phyloP scores from a whole-genome alignment of 306 rosid genomes.

The Comarum palustre region DNA sequence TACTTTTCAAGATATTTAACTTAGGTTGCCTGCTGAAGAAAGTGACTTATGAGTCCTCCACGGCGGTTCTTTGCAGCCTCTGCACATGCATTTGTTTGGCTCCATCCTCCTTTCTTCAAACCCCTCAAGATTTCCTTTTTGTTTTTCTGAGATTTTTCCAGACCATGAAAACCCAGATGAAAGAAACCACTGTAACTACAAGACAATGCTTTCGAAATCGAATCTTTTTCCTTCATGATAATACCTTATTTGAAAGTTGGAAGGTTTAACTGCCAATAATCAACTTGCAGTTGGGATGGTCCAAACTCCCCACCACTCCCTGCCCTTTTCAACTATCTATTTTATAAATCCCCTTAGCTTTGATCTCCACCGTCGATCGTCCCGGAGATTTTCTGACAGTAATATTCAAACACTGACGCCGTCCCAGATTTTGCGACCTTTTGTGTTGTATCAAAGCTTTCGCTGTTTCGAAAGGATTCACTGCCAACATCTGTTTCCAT shows the following conservation, averaged over 20 bases:
- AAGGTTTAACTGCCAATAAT: slow-evolving; percentile 54
- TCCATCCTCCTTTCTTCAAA: too few relatives aligned
- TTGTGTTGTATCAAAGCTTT: slow-evolving; percentile 26
- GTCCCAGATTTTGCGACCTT: slow-evolving; percentile 35
- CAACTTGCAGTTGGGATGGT: slow-evolving; percentile 36
- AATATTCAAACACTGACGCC: slow-evolving; percentile 8
- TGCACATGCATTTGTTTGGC: slow-evolving; percentile 66
- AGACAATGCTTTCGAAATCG: slow-evolving; percentile 26
- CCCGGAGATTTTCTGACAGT: not conserved
- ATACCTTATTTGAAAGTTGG: not conserved
- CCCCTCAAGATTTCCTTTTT: slow-evolving; percentile 15
- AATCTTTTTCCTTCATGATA: slow-evolving; percentile 5
- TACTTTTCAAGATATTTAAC: not conserved
- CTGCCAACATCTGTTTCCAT: slow-evolving; percentile 1
- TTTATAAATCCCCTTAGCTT: not conserved
- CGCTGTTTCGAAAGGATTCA: slow-evolving; percentile 32
- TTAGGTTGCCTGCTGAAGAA: slow-evolving; percentile 30
- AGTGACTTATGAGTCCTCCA: slow-evolving; percentile 35
- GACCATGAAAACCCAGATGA: slow-evolving; percentile 18
- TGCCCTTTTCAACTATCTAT: not conserved
- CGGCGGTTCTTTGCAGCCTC: slow-evolving; percentile 40
- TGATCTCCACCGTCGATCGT: slow-evolving; percentile 38
- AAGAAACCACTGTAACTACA: slow-evolving; percentile 28
- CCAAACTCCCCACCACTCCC: slow-evolving; percentile 6
- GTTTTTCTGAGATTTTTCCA: slow-evolving; percentile 12